phyloP scores from a whole-genome alignment of 225 moss, liverwort and hornwort genomes.

The Rhytidiadelphus loreus region DNA sequence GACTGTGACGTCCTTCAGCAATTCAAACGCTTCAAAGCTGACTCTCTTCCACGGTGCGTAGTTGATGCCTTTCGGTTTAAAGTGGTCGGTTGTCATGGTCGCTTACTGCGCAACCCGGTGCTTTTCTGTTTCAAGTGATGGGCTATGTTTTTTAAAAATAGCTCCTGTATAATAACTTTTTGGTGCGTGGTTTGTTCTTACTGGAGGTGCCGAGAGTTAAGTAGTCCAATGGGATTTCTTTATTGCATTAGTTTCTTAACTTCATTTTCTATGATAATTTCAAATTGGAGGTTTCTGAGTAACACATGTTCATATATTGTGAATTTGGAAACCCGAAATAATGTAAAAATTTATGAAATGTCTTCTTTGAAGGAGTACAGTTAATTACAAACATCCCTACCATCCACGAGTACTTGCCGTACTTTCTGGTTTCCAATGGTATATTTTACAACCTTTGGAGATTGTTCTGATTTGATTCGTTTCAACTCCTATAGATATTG shows the following conservation, averaged over 20 bases:
- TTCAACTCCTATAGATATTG: not conserved
- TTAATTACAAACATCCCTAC: not conserved
- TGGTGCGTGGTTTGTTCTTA: not conserved
- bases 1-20: constrained; percentile 65
- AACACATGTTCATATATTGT: not conserved
- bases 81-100: not conserved
- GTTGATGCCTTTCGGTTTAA: not conserved
- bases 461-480: not conserved
- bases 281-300: not conserved
- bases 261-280: not conserved
- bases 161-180: not conserved
- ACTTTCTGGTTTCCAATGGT: not conserved
- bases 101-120: not conserved
- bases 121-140: not conserved
- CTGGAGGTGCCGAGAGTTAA: not conserved
- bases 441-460: not conserved
- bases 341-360: not conserved
- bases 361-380: not conserved
- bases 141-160: not conserved
- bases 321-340: not conserved
- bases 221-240: not conserved
- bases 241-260: not conserved
- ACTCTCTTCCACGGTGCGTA: constrained; percentile 73
- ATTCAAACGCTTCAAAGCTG: constrained; percentile 71
- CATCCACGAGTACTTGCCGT: not conserved